phyloP scores from a whole-genome alignment of 768 basidiomycete genomes.

The Mycena chlorophos region DNA sequence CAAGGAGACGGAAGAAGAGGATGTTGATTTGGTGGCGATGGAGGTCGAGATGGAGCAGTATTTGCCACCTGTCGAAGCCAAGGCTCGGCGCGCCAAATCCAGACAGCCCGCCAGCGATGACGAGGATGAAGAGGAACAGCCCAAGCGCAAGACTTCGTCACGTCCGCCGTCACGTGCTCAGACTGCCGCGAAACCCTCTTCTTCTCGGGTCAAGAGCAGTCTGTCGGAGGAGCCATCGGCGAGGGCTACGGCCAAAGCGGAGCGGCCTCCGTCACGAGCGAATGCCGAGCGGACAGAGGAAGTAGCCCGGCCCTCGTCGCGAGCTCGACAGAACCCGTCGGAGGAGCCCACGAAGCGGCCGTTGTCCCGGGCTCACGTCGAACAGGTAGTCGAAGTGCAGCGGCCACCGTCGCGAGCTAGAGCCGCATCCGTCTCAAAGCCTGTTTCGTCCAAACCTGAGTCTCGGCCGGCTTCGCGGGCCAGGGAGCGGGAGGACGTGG shows the following conservation, averaged over 20 bases:
- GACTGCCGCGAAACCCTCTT: no score
- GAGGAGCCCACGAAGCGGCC: neutral
- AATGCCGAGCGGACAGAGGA: no score
- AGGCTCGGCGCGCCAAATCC: conserved; percentile 3
- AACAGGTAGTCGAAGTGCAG: neutral
- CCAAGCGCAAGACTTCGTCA: no score
- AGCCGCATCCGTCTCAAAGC: neutral
- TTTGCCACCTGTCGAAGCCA: conserved; percentile 17
- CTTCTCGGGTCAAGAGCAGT: no score
- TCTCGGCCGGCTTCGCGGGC: neutral
- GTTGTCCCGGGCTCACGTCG: neutral
- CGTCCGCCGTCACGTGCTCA: no score
- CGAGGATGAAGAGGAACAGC: no score
- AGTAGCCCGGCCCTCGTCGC: no score
- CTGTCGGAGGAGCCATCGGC: conserved; percentile 3
- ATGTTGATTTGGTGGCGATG: conserved; percentile 18
- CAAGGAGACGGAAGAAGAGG: conserved; percentile 20
- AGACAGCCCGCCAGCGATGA: conserved; percentile 10
- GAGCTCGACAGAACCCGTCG: no score
- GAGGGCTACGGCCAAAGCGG: conserved; percentile 2
- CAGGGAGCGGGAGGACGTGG: neutral
- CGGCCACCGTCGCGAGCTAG: neutral
- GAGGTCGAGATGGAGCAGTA: conserved; percentile 22
- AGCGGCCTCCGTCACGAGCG: no score
- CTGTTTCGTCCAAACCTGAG: neutral